A percentile compares a stretch with the other conserved stretches of the same genome.
Conservation (phyloP, 495 filamentous ascomycete species). For the Hypomontagnella monticulosa region DNA sequence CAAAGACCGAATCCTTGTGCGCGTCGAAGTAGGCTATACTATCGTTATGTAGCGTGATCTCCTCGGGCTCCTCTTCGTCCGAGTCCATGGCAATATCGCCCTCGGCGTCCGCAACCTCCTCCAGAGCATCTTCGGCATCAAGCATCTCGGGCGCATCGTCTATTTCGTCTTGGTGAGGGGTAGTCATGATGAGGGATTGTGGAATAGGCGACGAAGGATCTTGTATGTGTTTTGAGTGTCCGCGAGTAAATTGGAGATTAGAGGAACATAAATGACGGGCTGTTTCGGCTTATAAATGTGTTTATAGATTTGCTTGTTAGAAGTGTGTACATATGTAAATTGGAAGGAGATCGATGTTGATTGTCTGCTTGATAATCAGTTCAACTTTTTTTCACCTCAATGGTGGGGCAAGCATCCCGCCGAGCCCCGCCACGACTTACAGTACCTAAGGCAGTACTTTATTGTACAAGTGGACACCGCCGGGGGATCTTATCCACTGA, state of each 20-base stretch:
- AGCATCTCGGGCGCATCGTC: slow-evolving; percentile 67
- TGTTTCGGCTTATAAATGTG: slow-evolving; percentile 1
- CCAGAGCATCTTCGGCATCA: slow-evolving; percentile 75
- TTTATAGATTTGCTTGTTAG: neutral
- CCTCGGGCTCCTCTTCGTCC: slow-evolving; percentile 70
- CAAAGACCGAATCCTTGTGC: slow-evolving; percentile 89
- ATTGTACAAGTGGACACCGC: slow-evolving; percentile 14
- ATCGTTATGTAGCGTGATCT: slow-evolving; percentile 87
- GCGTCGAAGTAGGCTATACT: slow-evolving; percentile 89
- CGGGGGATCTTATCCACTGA: no score
- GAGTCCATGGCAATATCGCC: slow-evolving; percentile 80
- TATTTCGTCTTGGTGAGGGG: slow-evolving; percentile 58
- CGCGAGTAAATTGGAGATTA: neutral
- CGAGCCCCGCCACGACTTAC: slow-evolving; percentile 35
- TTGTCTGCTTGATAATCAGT: slow-evolving; percentile 39
- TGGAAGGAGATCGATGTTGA: slow-evolving; percentile 20
- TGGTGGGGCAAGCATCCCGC: slow-evolving; percentile 37
- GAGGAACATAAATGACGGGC: neutral
- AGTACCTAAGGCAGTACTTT: no score
- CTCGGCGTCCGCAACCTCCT: slow-evolving; percentile 69
- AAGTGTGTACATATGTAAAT: slow-evolving; percentile 8
- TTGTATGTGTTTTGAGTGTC: neutral
- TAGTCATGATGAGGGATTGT: slow-evolving; percentile 40
- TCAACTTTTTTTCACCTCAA: slow-evolving; percentile 30
- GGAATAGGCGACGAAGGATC: neutral